Base-by-base conservation (phyloP, 2,329 filamentous ascomycete species). In the Aspergillus sojae region DNA sequence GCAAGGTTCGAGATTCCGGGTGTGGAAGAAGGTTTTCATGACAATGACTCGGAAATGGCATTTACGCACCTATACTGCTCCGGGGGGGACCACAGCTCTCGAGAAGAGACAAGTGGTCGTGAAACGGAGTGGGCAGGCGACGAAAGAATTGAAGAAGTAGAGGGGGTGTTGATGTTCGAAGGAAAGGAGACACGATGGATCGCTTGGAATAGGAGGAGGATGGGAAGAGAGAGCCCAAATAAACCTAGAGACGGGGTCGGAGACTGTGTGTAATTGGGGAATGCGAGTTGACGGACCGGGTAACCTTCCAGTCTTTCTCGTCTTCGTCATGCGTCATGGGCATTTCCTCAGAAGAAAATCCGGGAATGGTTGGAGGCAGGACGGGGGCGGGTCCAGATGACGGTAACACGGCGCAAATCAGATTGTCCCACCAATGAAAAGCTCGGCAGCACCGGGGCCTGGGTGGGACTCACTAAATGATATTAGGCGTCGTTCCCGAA, bases 341-440 rank as follows among this genome's bases (percentile, higher is more conserved):
- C 48, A 52, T 32, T 32, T 12, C 32, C 34, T 39, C 16, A 55
- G n/a, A 53, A 52, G 39, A 46, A 43, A 60, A 65, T 62, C 57
- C 52, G 52, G 62, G 62, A 62, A 65, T 52, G 45, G 70, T 73
- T 70, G 70, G 68, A 71, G 66, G 61, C 60, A 66, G 54, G 61
- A 65, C 63, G 62, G 63, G 59, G 62, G 69, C 67, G 71, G 73
- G 65, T 66, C 69, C 60, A 30, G 58, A 70, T 72, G 71, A 73
- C 70, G 68, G 69, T 55, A 57, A 65, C 46, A 50, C 62, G 57
- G 65, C 62, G 58, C 61, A 65, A 60, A 62, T 68, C 60, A 60
- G 60, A 63, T 66, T 70, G 64, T 72, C 69, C 72, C 72, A 72
- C 73, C 74, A 75, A 76, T 75, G 23, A 70, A 9, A 36, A 4